Base-by-base conservation (phyloP, 257 asterid species). In the Pogostemon cablin region DNA sequence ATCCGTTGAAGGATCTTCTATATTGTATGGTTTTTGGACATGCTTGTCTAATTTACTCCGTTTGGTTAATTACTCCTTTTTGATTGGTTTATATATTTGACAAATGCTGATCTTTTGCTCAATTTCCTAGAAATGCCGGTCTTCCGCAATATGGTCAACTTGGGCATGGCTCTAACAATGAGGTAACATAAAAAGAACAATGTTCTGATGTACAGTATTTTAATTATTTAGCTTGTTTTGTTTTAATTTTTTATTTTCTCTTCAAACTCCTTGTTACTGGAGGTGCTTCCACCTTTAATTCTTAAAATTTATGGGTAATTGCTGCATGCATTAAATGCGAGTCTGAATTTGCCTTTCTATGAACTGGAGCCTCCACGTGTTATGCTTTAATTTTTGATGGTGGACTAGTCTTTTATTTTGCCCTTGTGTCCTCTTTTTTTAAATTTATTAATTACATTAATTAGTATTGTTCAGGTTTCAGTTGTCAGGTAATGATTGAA, bases 141-240 rank as follows among this genome's bases (percentile, higher is more conserved):
- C 93, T 87, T 75, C 99, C 99, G 52, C 98, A 91, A 72, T 95
- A 86, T 76, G 98, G 99, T 71, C 99, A 95, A 82, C 96, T 95
- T 73, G 99, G 99, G 55, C 99, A 95, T 81, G 95, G 90, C 50
- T 79, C 99, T 7, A 89, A 89, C 83, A 95, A 91, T 60, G 99
- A 95, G 97, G 99, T 95, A 82, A 41, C 74, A 7, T 58, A 59
- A 44, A 40, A 62, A 69, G 35, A 41, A 53, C 42, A 54, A 15
- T 58, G 6, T 52, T 34, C 69, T n/a, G 35, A 38, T 59, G 34
- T 61, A 25, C 52, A 3, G 35, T 61, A 32, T 37, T 11, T 58
- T n/a, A 0, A 56, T 57, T 54, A 9, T 52, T 72, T 62, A 10
- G 44, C 57, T 9, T 42, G 3, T 38, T 25, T 15, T 15, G 15